A percentile compares a stretch with the other conserved stretches of the same genome.
Evolutionary conservation across 495 filamentous ascomycete species (phyloP).

Genomic region (Penicillium malachiteum): DNA sequence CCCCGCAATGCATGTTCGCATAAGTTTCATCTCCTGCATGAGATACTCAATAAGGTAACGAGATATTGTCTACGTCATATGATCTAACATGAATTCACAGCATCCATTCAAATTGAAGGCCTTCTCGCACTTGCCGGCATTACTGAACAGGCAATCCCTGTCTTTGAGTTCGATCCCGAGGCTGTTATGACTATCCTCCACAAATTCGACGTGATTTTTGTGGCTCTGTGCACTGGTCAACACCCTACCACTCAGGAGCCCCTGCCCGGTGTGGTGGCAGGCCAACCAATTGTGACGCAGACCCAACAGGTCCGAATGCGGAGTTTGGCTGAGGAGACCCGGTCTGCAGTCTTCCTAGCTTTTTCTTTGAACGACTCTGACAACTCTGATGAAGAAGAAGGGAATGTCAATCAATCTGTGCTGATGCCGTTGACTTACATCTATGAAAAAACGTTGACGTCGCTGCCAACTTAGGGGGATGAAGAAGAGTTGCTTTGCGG

Average conservation of each 20-base stretch:
- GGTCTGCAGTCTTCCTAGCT: constrained; percentile 41
- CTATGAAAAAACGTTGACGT: constrained; percentile 74
- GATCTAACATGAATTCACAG: constrained; percentile 36
- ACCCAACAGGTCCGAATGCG: constrained; percentile 81
- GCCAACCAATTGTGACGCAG: constrained; percentile 51
- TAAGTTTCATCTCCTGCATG: background rate
- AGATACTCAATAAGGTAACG: background rate
- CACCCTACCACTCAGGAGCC: constrained; percentile 63
- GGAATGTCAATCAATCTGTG: constrained; percentile 41
- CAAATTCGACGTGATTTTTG: constrained; percentile 78
- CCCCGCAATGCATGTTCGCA: background rate
- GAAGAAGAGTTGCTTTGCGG: constrained; percentile 5
- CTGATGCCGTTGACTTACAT: constrained; percentile 71
- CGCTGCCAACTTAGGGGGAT: constrained; percentile 57
- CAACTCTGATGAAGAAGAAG: constrained; percentile 29
- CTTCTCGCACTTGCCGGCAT: constrained; percentile 74
- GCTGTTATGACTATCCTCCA: constrained; percentile 65
- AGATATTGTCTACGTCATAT: background rate
- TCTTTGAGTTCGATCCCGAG: constrained; percentile 64
- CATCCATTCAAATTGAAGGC: constrained; percentile 79
- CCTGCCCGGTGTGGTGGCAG: constrained; percentile 61
- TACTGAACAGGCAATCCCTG: constrained; percentile 60
- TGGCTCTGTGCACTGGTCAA: constrained; percentile 63
- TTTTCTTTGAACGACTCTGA: constrained; percentile 28
- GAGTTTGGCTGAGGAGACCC: constrained; percentile 63